Base-by-base conservation (phyloP, 2,329 filamentous ascomycete genomes). In the Penicillium sp. region DNA sequence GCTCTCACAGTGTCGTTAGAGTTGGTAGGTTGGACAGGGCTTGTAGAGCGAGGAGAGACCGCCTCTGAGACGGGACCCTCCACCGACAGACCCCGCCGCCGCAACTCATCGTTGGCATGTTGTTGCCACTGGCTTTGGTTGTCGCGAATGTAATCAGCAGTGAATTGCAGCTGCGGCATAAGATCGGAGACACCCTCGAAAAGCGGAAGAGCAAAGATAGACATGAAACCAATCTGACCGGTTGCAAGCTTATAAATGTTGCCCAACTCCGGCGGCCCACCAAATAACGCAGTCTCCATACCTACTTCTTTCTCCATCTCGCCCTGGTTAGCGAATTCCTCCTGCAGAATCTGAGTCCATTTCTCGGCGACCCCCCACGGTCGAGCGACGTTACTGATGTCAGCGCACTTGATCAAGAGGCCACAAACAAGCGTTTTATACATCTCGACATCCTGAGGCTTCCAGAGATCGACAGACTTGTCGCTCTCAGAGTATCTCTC, bases 331-430 rank as follows among this genome's bases (percentile, higher is more conserved):
- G 93, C 89, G 68, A 98, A 98, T 72, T 99, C 95, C 61, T 96
- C 91, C 16, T 95, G 93, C n/a, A 99, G 81, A 47, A 96, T 93
- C 67, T 89, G 85, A 68, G 95, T 96, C 95, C 95, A 99, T 72
- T 89, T 84, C 44, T 91, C 81, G 23, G 95, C 95, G 26, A 92
- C 86, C 55, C 89, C 83, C 72, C 95, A 93, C 55, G 87, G 89
- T 55, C 95, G 88, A 54, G 93, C 92, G 73, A 98, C 95, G 72
- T 99, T 99, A 78, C 93, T 97, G 70, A 99, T 98, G 74, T 99
- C 95, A 39, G 95, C 95, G 72, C 95, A 98, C 75, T 99, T 99
- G 77, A 99, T 97, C 58, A 99, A 79, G 55, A 99, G 79, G 14
- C 92, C 92, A 75, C 95, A 98, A n/a, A 89, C 81, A 47, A 98